A percentile compares a stretch with the other conserved stretches of the same genome.
phyloP scores from a whole-genome alignment of 2,329 filamentous ascomycete species.

The Aspergillus ochraceus region DNA sequence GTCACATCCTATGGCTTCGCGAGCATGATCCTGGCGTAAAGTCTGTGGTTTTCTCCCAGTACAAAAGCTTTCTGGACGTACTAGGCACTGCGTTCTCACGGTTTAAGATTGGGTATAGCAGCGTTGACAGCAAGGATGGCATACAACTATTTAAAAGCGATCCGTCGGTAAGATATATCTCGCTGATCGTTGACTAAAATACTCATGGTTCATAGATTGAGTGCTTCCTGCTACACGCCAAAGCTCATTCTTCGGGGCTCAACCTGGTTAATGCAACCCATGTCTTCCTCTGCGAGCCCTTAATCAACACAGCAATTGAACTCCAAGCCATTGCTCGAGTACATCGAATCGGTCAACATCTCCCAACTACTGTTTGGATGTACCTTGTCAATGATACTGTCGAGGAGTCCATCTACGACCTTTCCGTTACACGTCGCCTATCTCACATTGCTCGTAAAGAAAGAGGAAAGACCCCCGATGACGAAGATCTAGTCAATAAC shows the following conservation, averaged over 20 bases:
- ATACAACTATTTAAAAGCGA: constrained; percentile 77
- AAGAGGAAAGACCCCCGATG: constrained; percentile 26
- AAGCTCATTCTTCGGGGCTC: constrained; percentile 82
- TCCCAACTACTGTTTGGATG: constrained; percentile 90
- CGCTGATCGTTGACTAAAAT: neutral
- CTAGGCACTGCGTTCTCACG: constrained; percentile 67
- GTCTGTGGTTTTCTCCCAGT: constrained; percentile 92
- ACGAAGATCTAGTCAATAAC: constrained; percentile 24
- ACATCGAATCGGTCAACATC: constrained; percentile 87
- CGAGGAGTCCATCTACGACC: constrained; percentile 86
- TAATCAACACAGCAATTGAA: constrained; percentile 91
- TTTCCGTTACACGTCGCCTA: constrained; percentile 76
- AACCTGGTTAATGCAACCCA: constrained; percentile 92
- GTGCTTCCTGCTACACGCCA: constrained; percentile 85
- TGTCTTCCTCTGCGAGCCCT: constrained; percentile 89
- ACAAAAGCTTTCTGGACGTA: constrained; percentile 75
- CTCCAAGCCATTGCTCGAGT: constrained; percentile 93
- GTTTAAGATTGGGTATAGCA: constrained; percentile 72
- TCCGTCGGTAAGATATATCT: constrained; percentile 48
- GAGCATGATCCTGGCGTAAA: constrained; percentile 83
- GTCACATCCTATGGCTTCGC: constrained; percentile 83
- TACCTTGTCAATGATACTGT: constrained; percentile 90
- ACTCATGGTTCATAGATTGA: constrained; percentile 52
- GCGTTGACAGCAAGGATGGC: constrained; percentile 68
- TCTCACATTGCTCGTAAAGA: constrained; percentile 66